These are phyloP conservation scores for Coriolopsis trogii DNA, from an alignment of 1,284 basidiomycete species.

Conservation along the genomic window DNA sequence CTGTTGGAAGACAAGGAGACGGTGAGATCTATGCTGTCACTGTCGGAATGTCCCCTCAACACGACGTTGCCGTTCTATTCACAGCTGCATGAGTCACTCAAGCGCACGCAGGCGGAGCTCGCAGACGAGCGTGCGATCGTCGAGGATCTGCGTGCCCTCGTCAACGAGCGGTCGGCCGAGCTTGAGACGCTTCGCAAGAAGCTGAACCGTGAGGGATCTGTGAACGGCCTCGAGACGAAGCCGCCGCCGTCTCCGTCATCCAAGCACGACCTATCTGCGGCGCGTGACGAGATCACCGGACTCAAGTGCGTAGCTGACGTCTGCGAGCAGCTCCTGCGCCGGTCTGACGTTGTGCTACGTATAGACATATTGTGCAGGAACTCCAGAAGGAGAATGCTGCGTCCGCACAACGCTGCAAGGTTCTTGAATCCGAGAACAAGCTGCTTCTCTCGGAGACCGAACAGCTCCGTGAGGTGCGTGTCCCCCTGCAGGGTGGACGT, in stretches of 20 bases:
- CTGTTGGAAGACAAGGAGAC: conserved; percentile 39
- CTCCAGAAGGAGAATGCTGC: conserved; percentile 80
- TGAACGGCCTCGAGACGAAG: conserved; percentile 41
- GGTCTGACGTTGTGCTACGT: not conserved
- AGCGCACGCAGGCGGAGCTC: conserved; percentile 40
- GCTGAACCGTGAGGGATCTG: conserved; percentile 53
- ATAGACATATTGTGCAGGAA: conserved; percentile 85
- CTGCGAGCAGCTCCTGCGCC: not conserved
- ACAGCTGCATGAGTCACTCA: conserved; percentile 36
- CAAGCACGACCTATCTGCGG: conserved; percentile 53
- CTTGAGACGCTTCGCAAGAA: conserved; percentile 61
- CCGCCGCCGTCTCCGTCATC: conserved; percentile 41
- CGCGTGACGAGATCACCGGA: conserved; percentile 71
- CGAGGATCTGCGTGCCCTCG: conserved; percentile 42
- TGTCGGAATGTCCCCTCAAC: no score
- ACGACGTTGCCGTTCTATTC: not conserved
- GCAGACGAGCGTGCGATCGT: conserved; percentile 36
- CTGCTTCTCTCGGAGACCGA: conserved; percentile 74
- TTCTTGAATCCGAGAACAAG: conserved; percentile 77
- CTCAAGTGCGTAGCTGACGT: conserved; percentile 58
- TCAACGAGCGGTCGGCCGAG: conserved; percentile 53
- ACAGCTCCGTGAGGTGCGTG: conserved; percentile 71
- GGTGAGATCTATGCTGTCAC: conserved; percentile 32
- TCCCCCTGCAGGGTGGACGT: not conserved
- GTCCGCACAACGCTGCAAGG: conserved; percentile 66